Evolutionary conservation across 1,284 basidiomycete species (phyloP).

Genomic region (Fomitiporia mediterranea): DNA sequence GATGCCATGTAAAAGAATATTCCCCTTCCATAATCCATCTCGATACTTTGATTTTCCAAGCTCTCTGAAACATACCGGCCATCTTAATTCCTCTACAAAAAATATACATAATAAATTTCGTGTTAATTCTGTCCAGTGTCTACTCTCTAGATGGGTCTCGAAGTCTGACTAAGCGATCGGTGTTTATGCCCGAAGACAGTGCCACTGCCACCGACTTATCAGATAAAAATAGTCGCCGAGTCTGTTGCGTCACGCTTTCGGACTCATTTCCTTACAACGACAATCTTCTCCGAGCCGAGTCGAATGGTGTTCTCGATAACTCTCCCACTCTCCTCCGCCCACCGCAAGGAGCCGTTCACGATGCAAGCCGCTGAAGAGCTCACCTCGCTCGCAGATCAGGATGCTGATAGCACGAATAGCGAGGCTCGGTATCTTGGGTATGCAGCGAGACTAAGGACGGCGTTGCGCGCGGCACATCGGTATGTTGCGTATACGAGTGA

Average conservation of each 20-base stretch:
- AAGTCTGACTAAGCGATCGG: too few relatives aligned
- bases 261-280: not conserved
- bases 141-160: too few relatives aligned
- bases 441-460: conserved; percentile 73
- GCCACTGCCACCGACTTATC: not conserved
- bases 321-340: conserved; percentile 4
- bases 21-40: too few relatives aligned
- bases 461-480: conserved; percentile 66
- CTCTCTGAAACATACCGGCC: too few relatives aligned
- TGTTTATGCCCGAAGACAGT: not conserved
- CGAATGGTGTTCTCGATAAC: conserved; percentile 15
- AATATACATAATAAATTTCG: too few relatives aligned
- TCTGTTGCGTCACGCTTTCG: not conserved
- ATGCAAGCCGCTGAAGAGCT: conserved; percentile 16
- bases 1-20: too few relatives aligned
- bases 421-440: conserved; percentile 71
- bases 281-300: too few relatives aligned
- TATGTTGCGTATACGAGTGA: conserved; percentile 66
- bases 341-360: conserved; percentile 12
- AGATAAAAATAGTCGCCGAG: too few relatives aligned
- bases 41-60: too few relatives aligned
- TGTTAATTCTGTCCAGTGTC: too few relatives aligned
- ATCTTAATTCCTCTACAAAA: too few relatives aligned
- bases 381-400: conserved; percentile 47
- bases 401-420: conserved; percentile 61